Evolutionary conservation across 2,329 filamentous ascomycete species (phyloP).

Genomic region (Claviceps digitariae): DNA sequence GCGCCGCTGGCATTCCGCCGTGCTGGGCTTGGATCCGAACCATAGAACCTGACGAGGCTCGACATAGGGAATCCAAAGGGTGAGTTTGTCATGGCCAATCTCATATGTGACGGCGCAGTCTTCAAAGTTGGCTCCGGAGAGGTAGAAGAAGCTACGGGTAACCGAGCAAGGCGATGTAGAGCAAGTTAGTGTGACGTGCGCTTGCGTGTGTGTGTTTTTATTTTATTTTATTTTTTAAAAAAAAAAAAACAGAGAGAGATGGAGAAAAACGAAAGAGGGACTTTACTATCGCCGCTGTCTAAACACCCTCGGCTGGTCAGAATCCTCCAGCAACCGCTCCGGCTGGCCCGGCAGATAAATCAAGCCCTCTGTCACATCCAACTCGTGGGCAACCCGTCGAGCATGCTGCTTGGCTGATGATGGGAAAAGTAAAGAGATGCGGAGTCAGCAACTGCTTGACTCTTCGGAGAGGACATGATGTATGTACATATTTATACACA

Average conservation of each 20-base stretch:
- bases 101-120: conserved; percentile 45
- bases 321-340: conserved; percentile 40
- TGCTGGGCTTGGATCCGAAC: conserved; percentile 46
- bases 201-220: background rate
- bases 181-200: background rate
- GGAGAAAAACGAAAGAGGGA: background rate
- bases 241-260: background rate
- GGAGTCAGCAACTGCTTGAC: background rate
- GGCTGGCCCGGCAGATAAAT: conserved; percentile 42
- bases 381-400: conserved; percentile 38
- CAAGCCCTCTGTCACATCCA: conserved; percentile 35
- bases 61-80: conserved; percentile 60
- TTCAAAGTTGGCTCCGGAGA: conserved; percentile 40
- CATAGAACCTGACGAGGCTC: conserved; percentile 49
- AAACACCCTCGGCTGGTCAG: conserved; percentile 41
- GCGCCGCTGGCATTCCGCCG: conserved; percentile 44
- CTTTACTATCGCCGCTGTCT: conserved; percentile 45
- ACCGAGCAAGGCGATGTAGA: background rate
- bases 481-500: background rate
- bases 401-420: conserved; percentile 40
- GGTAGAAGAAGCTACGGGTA: conserved; percentile 40
- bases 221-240: no score
- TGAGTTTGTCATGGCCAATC: conserved; percentile 45
- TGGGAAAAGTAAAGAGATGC: background rate
- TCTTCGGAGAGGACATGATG: no score